Evolutionary conservation across 1,139 yeast species (phyloP).

Genomic region (Debaryomyces coudertii): DNA sequence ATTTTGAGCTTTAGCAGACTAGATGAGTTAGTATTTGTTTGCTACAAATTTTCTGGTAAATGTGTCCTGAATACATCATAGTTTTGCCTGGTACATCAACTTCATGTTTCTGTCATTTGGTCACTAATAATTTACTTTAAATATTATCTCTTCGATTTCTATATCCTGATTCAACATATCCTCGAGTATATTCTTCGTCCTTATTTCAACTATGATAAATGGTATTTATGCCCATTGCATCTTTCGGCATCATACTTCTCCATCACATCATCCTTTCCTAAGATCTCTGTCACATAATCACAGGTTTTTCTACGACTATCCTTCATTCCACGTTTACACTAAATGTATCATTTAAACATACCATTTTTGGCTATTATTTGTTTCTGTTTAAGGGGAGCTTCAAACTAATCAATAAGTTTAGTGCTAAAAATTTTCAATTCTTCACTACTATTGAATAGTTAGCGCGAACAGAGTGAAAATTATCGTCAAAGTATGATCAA

Average conservation of each 20-base stretch:
- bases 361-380: constrained; percentile 26
- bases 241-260: not conserved
- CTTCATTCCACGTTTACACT: not conserved
- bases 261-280: not conserved
- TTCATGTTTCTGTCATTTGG: not conserved
- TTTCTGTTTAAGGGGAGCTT: constrained; percentile 15
- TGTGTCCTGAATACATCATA: constrained; percentile 1
- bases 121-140: not conserved
- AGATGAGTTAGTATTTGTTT: constrained; percentile 18
- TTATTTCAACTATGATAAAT: too few relatives aligned
- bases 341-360: constrained; percentile 18
- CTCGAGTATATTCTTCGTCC: not conserved
- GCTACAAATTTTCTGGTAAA: not conserved
- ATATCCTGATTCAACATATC: not conserved
- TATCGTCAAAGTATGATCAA: not conserved
- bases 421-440: constrained; percentile 8
- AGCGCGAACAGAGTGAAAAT: constrained; percentile 10
- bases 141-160: not conserved
- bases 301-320: not conserved
- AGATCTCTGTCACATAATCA: not conserved
- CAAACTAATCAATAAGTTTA: constrained; percentile 10
- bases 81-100: not conserved
- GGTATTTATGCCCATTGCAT: not conserved
- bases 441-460: not conserved
- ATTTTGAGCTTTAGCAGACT: constrained; percentile 48